phyloP scores from a whole-genome alignment of 2,329 filamentous ascomycete genomes.

The Talaromyces atroroseus region DNA sequence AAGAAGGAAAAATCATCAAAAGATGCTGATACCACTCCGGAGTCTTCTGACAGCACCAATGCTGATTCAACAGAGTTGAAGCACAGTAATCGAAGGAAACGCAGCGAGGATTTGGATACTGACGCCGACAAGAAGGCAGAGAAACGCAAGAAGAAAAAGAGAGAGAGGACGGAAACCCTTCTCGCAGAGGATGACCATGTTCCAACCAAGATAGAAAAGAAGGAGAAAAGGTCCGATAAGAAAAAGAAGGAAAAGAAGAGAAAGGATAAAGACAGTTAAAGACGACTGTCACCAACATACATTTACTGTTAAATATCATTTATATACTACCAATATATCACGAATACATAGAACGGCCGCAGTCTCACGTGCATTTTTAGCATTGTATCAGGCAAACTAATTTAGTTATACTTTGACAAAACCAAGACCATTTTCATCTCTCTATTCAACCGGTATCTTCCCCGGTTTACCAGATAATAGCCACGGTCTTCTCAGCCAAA shows the following conservation, averaged over 20 bases:
- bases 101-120: background rate
- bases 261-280: slow-evolving; percentile 27
- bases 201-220: slow-evolving; percentile 16
- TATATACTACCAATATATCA: background rate
- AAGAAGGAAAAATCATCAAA: no score
- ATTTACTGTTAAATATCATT: background rate
- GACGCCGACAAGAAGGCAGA: background rate
- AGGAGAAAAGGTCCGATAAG: slow-evolving; percentile 17
- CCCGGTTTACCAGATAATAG: slow-evolving; percentile 69
- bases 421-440: slow-evolving; percentile 6
- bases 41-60: slow-evolving; percentile 16
- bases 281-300: slow-evolving; percentile 20
- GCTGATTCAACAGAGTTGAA: slow-evolving; percentile 23
- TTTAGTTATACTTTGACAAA: slow-evolving; percentile 13
- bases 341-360: background rate
- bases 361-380: background rate
- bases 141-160: slow-evolving; percentile 20
- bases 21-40: no score
- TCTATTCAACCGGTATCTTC: slow-evolving; percentile 54
- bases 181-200: background rate
- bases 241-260: slow-evolving; percentile 27
- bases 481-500: slow-evolving; percentile 87
- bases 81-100: slow-evolving; percentile 16
- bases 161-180: background rate
- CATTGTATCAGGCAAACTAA: background rate